Evolutionary conservation across 2,329 filamentous ascomycete species (phyloP).

Genomic region (Clonostachys rosea): DNA sequence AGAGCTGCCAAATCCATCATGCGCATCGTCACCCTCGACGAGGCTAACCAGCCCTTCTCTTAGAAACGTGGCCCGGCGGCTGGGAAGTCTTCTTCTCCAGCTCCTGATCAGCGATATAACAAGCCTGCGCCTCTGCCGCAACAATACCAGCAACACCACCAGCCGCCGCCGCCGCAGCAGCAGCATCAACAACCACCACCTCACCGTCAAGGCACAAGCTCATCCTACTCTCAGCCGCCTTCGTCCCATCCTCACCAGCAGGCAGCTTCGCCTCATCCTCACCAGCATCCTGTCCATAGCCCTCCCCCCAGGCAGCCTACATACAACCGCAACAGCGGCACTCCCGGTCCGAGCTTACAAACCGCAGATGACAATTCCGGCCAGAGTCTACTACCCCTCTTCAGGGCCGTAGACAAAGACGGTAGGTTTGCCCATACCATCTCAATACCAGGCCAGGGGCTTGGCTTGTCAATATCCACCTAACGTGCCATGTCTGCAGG

Average conservation of each 20-base stretch:
- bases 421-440: slow-evolving; percentile 37
- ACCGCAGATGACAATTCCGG: slow-evolving; percentile 51
- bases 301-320: too few species aligned
- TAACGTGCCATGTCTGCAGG: slow-evolving; percentile 28
- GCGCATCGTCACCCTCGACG: too few species aligned
- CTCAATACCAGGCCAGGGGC: not conserved
- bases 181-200: too few species aligned
- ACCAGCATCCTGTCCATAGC: too few species aligned
- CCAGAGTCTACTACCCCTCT: slow-evolving; percentile 76
- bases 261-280: too few species aligned
- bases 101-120: slow-evolving; percentile 9
- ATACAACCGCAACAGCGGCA: slow-evolving; percentile 17
- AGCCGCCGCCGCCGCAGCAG: too few species aligned
- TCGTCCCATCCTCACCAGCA: slow-evolving; percentile 3
- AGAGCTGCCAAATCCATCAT: too few species aligned
- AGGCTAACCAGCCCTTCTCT: not conserved
- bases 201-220: slow-evolving; percentile 14
- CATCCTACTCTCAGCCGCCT: slow-evolving; percentile 17
- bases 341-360: slow-evolving; percentile 64
- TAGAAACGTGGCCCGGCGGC: slow-evolving; percentile 28
- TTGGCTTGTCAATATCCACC: not conserved
- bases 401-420: slow-evolving; percentile 86
- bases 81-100: too few species aligned
- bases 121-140: slow-evolving; percentile 12
- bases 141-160: slow-evolving; percentile 24